Conservation (phyloP, 208 protist species). For the Leptomonas pyrrhocoris region DNA sequence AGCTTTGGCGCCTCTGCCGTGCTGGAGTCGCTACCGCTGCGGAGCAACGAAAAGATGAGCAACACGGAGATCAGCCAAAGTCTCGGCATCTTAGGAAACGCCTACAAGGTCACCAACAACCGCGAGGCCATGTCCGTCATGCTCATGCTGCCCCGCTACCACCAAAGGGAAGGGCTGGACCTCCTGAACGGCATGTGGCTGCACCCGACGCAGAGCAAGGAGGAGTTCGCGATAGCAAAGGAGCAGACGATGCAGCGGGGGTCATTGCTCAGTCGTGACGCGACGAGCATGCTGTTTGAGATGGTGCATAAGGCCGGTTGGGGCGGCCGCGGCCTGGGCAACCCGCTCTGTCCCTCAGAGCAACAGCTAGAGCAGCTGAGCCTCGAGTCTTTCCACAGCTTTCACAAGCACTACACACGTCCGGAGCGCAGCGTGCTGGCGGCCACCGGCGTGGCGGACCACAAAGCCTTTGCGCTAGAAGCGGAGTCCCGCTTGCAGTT, state of each 20-base stretch:
- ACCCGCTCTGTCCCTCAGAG: slow-evolving; percentile 56
- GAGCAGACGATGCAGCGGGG: slow-evolving; percentile 57
- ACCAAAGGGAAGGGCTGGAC: slow-evolving; percentile 76
- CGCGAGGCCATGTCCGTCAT: slow-evolving; percentile 82
- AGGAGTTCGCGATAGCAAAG: slow-evolving; percentile 77
- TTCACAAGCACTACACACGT: slow-evolving; percentile 64
- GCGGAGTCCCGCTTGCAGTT: slow-evolving; percentile 72
- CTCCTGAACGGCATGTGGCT: slow-evolving; percentile 79
- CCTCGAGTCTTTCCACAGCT: slow-evolving; percentile 64
- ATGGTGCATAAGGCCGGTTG: slow-evolving; percentile 90
- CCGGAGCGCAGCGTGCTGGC: slow-evolving; percentile 80
- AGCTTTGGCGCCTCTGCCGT: slow-evolving; percentile 71
- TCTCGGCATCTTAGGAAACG: slow-evolving; percentile 74
- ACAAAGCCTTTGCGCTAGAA: slow-evolving; percentile 66
- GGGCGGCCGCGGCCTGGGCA: slow-evolving; percentile 77
- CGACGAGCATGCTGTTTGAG: slow-evolving; percentile 86
- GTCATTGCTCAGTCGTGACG: slow-evolving; percentile 60
- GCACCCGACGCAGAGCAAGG: slow-evolving; percentile 63
- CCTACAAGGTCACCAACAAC: slow-evolving; percentile 86
- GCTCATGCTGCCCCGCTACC: slow-evolving; percentile 85
- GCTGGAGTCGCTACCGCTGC: slow-evolving; percentile 80
- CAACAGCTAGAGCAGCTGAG: slow-evolving; percentile 64
- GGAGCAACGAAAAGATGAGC: slow-evolving; percentile 58
- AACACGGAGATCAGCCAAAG: slow-evolving; percentile 63
- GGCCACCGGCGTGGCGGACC: slow-evolving; percentile 81